Conservation (phyloP, 2,329 filamentous ascomycete genomes). For the Xylariaceae sp. region DNA sequence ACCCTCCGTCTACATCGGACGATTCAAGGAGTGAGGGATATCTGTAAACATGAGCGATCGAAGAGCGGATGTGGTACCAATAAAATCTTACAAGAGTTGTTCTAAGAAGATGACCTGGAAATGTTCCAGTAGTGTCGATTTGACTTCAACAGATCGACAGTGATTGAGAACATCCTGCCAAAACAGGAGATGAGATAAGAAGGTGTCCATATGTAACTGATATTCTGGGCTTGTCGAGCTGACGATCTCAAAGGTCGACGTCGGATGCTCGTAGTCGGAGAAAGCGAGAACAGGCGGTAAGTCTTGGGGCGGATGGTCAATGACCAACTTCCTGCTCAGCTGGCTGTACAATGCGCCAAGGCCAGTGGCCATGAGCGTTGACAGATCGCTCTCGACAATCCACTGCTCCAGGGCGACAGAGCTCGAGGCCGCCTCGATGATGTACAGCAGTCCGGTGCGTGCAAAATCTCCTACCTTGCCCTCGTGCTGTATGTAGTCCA, state of each 20-base stretch:
- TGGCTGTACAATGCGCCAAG: conserved; percentile 73
- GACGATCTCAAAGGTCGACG: conserved; percentile 68
- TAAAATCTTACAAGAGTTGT: conserved; percentile 71
- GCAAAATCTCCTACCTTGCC: conserved; percentile 95
- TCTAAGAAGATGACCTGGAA: conserved; percentile 96
- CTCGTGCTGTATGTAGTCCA: conserved; percentile 96
- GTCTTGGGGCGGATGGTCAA: conserved; percentile 70
- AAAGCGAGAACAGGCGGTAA: conserved; percentile 81
- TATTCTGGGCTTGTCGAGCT: conserved; percentile 73
- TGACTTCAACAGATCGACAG: conserved; percentile 87
- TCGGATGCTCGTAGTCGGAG: conserved; percentile 80
- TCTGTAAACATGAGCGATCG: conserved; percentile 43
- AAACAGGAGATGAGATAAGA: conserved; percentile 90
- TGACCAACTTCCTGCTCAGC: conserved; percentile 73
- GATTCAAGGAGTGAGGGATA: conserved; percentile 96
- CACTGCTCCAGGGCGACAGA: conserved; percentile 84
- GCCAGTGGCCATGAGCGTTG: conserved; percentile 95
- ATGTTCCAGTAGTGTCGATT: conserved; percentile 89
- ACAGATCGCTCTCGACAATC: conserved; percentile 95
- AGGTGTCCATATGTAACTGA: conserved; percentile 84
- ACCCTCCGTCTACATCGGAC: conserved; percentile 94
- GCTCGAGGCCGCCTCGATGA: conserved; percentile 87
- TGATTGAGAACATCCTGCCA: conserved; percentile 99
- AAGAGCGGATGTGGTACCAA: neutral
- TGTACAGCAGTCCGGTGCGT: conserved; percentile 87